A percentile compares a stretch with the other conserved stretches of the same genome.
Evolutionary conservation across 305 asterid genomes (phyloP).

Genomic region (Solanum hybrid): DNA sequence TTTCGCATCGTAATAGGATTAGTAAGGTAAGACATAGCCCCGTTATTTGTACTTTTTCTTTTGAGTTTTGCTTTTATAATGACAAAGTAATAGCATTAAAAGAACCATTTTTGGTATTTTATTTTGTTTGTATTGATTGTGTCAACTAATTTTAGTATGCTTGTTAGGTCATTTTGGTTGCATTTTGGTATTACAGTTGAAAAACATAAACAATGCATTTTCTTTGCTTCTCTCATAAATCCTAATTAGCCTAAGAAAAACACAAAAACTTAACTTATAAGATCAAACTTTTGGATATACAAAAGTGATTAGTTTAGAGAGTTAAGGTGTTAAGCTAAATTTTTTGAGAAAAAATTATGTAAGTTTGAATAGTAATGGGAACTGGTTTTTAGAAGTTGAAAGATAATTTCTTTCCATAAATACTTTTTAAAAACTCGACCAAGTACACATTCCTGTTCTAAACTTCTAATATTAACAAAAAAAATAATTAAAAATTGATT

Average conservation of each 20-base stretch:
- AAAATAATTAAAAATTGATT: neutral
- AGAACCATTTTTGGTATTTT: neutral
- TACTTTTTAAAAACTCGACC: neutral
- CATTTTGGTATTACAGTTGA: neutral
- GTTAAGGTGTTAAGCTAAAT: no score
- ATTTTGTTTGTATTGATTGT: neutral
- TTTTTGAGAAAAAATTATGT: no score
- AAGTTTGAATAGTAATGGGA: no score
- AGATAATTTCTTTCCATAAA: neutral
- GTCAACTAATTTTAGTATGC: neutral
- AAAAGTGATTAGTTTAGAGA: no score
- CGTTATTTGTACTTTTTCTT: neutral
- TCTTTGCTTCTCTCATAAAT: neutral
- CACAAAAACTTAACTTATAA: no score
- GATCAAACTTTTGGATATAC: no score
- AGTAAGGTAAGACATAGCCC: neutral
- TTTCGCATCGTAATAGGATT: neutral
- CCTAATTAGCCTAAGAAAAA: neutral
- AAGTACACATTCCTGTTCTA: neutral
- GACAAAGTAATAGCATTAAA: neutral
- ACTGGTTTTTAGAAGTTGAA: neutral
- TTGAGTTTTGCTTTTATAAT: neutral
- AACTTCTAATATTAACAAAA: neutral
- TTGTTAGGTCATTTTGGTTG: neutral
- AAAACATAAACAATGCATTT: neutral